Base-by-base conservation (phyloP, 2,329 filamentous ascomycete species). In the Curvularia spicifera region DNA sequence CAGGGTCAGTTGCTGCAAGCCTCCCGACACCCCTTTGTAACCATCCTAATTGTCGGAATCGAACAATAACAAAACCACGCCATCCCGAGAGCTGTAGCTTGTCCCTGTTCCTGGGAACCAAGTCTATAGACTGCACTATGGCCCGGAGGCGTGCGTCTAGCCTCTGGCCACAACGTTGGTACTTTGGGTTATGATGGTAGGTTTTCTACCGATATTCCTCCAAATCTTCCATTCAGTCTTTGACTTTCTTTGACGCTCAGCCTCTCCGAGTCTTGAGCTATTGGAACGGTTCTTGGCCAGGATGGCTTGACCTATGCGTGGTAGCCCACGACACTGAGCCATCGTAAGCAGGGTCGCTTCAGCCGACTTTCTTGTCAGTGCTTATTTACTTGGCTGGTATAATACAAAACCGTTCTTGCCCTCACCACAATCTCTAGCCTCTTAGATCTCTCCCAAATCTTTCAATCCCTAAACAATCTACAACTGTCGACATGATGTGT, bases 21-120 rank as follows among this genome's bases (percentile, higher is more conserved):
- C 51, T 58, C 33, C 51, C 40, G 31, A 20, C 18, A 48, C 31
- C 46, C 46, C 51, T 55, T 58, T 40, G 46, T 58, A 37, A n/a
- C 46, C 37, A 33, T 50, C 50, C 39, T 24, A n/a, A 43, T 53
- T 57, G 50, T 43, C 54, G 26, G 28, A 24, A 20, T n/a, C 49
- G 39, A 51, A 53, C 51, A 53, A 53, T 53, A 29, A n/a, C 51
- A 53, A 24, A 47, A n/a, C 5, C 5, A 31, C 28, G 44, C 33
- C 20, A 15, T 20, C 5, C 31, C 10, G 24, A 31, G 28, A 20
- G n/a, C 39, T 12, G 45, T 51, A 46, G 31, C 51, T 46, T 60
- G 51, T 50, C 45, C 31, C 18, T 40, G 15, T 31, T 44, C 37
- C 22, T 56, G 42, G 22, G 42, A 31, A 50, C 26, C 42, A 48